Conservation (phyloP, 2,329 filamentous ascomycete genomes). For the Colletotrichum neosansevieriae region DNA sequence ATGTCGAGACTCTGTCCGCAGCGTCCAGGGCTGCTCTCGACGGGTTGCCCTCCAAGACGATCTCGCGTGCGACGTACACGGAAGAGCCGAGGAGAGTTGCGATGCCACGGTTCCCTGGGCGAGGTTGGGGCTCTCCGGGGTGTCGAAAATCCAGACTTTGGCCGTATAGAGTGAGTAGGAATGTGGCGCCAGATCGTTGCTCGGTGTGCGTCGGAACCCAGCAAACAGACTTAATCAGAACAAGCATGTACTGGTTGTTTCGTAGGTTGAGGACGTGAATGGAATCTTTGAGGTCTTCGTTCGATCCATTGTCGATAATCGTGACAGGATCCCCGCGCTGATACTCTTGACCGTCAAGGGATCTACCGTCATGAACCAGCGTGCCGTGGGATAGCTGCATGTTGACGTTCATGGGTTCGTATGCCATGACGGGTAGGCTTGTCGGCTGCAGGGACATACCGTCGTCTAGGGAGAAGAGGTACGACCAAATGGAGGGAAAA, state of each 20-base stretch:
- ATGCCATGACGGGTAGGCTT: neutral
- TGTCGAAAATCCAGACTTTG: conserved; percentile 30
- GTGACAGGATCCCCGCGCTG: conserved; percentile 32
- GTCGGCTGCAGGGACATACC: conserved; percentile 13
- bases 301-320: conserved; percentile 34
- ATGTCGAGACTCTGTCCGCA: conserved; percentile 28
- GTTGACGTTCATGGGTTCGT: conserved; percentile 14
- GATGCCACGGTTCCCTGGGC: conserved; percentile 34
- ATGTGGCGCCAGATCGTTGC: conserved; percentile 36
- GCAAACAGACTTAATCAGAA: conserved; percentile 33
- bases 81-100: conserved; percentile 32
- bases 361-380: conserved; percentile 33
- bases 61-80: conserved; percentile 31
- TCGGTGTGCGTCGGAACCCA: conserved; percentile 41
- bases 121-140: conserved; percentile 6
- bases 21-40: conserved; percentile 22
- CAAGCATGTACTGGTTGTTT: conserved; percentile 34
- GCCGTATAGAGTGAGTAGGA: conserved; percentile 36
- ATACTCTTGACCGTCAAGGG: conserved; percentile 34
- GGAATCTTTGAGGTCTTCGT: conserved; percentile 21
- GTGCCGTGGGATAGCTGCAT: conserved; percentile 39
- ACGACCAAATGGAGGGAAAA: neutral
- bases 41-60: conserved; percentile 31
- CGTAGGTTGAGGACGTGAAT: conserved; percentile 36
- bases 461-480: neutral